Evolutionary conservation across 2,329 filamentous ascomycete species (phyloP).

Genomic region (Colletotrichum siamense): DNA sequence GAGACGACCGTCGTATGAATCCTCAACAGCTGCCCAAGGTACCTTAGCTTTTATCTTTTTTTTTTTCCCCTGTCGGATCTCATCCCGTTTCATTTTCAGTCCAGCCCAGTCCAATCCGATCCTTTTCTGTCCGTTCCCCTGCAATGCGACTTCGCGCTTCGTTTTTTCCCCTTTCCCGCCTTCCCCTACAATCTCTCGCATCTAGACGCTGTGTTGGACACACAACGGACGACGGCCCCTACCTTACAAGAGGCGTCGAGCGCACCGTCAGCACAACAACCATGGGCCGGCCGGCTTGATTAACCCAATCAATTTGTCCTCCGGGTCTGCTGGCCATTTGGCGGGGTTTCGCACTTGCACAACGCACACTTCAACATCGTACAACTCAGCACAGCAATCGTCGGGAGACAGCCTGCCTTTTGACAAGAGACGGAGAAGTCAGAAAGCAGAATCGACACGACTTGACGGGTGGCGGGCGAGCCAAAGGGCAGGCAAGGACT

Average conservation of each 20-base stretch:
- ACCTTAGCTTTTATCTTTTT: constrained; percentile 18
- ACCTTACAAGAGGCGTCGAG: not conserved
- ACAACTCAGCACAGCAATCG: not conserved
- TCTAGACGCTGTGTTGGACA: constrained; percentile 1
- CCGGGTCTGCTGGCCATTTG: not conserved
- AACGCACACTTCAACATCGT: not conserved
- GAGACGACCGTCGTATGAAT: constrained; percentile 50
- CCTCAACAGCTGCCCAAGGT: constrained; percentile 49
- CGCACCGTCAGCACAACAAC: not conserved
- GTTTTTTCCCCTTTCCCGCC: constrained; percentile 18
- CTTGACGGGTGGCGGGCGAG: not conserved
- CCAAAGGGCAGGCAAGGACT: not conserved
- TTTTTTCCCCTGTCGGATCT: not conserved
- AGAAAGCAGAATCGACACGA: not conserved
- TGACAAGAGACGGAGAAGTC: not conserved
- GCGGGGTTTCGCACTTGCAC: not conserved
- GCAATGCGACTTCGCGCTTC: constrained; percentile 15
- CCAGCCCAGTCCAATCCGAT: not conserved
- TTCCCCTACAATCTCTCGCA: constrained; percentile 18
- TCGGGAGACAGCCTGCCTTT: not conserved
- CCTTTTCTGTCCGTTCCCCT: constrained; percentile 10
- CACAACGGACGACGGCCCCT: not conserved
- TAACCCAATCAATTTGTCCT: not conserved
- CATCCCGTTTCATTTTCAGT: not conserved
- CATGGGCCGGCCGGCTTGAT: not conserved